Percentiles rank a stretch among this genome's conserved stretches.
Conservation (phyloP, 2,329 filamentous ascomycete genomes). For the Fusarium scirpi region DNA sequence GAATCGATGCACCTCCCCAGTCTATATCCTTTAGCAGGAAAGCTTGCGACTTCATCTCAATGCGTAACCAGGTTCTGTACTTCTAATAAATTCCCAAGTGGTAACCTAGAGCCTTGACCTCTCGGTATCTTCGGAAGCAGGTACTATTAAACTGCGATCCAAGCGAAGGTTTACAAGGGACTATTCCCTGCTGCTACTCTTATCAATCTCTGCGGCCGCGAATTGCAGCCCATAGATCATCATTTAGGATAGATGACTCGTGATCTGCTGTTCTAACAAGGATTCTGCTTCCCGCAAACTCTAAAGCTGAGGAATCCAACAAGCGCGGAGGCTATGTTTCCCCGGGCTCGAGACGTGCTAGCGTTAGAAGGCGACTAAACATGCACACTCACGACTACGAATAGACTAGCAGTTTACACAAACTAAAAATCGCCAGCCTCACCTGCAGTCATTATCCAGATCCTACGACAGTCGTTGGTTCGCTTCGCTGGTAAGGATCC, state of each 20-base stretch:
- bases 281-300: background rate
- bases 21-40: background rate
- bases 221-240: background rate
- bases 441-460: too few species aligned
- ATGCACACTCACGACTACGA: too few species aligned
- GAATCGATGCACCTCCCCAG: background rate
- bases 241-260: background rate
- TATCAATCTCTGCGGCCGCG: background rate
- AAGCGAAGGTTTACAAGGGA: background rate
- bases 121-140: background rate
- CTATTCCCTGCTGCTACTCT: background rate
- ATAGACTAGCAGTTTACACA: too few species aligned
- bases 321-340: background rate
- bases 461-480: too few species aligned
- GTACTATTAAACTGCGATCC: background rate
- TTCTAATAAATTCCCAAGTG: background rate
- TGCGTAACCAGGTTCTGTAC: too few species aligned
- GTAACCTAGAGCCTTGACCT: background rate
- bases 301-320: background rate
- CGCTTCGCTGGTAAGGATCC: background rate
- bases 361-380: too few species aligned
- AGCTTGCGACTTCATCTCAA: background rate
- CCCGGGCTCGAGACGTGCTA: background rate
- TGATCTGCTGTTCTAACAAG: background rate
- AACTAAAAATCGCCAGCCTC: too few species aligned